Evolutionary conservation across 1,139 yeast genomes (phyloP), one percentile per base, ranked within the genome.

Genomic region (Taphrina wiesneri): DNA sequence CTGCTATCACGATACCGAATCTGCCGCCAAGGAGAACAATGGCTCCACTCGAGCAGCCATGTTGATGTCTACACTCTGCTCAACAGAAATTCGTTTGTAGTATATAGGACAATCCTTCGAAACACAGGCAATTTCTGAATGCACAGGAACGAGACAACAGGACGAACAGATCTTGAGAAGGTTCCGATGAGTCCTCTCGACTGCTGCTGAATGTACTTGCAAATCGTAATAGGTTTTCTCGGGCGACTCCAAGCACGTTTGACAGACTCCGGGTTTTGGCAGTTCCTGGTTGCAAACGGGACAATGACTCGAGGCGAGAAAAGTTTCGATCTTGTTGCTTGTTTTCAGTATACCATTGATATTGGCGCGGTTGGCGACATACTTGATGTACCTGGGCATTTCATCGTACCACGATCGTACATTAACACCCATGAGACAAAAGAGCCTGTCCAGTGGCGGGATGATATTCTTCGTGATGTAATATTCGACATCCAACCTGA

Each of bases 361-460:
- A 45, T 26, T 15, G 7, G 19, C 17, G 4, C 26, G 34, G 25
- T 60, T 60, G 15, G 59, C 47, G n/a, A 34, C 45, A 21, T 70
- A 70, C 67, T 80, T 81, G 0, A 41, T 21, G 7, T 7, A 23
- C 21, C 64, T 56, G 4, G 96, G 90, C 77, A 91, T 79, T 49
- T 86, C 90, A n/a, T 77, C 77, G 70, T 86, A 89, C 99, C 99
- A 93, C 1, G 79, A 79, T 63, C 80, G 80, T 4, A 92, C 81
- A 76, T 90, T 88, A 0, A 87, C 95, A 0, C 99, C 99, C 69
- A 91, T 78, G 28, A 92, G 77, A 72, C 86, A 88, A 75, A 93
- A 89, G 2, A 93, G 78, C 67, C 99, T 79, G 70, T 90, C 96
- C 65, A 93, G 76, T 0, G 99, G 98, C 0, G 99, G 99, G 3